phyloP scores from a whole-genome alignment of 2,329 filamentous ascomycete genomes.

The Beauveria medogensis region DNA sequence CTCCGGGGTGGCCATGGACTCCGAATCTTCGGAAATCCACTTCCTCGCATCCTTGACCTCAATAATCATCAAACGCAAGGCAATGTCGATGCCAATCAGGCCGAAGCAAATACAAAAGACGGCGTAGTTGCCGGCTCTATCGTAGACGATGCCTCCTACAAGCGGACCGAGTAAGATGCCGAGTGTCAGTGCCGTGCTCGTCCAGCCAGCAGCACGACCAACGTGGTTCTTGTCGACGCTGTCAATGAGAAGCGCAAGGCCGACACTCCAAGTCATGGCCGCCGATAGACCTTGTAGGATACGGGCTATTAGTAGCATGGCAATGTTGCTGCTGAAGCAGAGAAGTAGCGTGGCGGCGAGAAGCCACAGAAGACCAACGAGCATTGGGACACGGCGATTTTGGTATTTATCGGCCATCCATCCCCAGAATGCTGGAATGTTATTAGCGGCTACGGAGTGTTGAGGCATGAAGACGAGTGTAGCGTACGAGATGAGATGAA shows the following conservation, averaged over 20 bases:
- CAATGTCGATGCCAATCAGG: constrained; percentile 24
- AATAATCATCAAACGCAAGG: constrained; percentile 24
- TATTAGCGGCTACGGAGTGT: not conserved
- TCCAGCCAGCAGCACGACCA: constrained; percentile 26
- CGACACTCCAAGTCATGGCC: constrained; percentile 29
- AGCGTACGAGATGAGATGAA: constrained; percentile 23
- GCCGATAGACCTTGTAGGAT: constrained; percentile 26
- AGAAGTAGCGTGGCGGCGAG: constrained; percentile 23
- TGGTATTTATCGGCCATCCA: constrained; percentile 27
- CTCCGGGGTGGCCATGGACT: not conserved
- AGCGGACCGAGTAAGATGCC: constrained; percentile 25
- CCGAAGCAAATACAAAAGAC: constrained; percentile 30
- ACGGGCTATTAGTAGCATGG: constrained; percentile 26
- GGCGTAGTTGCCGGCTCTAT: constrained; percentile 24
- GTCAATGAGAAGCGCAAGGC: constrained; percentile 28
- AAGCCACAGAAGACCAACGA: constrained; percentile 23
- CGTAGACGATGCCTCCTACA: constrained; percentile 26
- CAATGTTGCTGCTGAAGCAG: constrained; percentile 22
- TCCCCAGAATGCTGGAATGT: constrained; percentile 25
- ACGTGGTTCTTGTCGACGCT: constrained; percentile 23
- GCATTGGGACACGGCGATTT: constrained; percentile 25
- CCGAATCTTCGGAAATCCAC: constrained; percentile 17
- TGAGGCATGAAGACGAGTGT: not conserved
- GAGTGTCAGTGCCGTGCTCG: constrained; percentile 25
- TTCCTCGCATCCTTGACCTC: constrained; percentile 24